Base-by-base conservation (phyloP, 345 rosid genomes). In the Hypericum perforatum region DNA sequence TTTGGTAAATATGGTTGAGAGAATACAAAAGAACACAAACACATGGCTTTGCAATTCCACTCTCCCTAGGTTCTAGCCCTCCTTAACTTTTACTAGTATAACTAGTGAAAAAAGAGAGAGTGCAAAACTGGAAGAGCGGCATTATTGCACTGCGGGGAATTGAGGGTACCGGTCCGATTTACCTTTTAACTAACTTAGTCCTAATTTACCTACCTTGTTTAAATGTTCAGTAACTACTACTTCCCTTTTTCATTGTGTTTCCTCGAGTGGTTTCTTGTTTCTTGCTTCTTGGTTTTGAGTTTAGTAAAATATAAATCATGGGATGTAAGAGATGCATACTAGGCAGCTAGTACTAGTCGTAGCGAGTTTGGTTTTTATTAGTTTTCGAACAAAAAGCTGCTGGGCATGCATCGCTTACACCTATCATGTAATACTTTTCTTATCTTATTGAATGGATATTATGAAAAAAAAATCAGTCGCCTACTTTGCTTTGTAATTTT, bases 151-250 rank as follows among this genome's bases (percentile, higher is more conserved):
- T 53, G 87, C 80, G 85, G 92, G 92, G 92, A 84, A 84, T 84
- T 73, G 92, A 84, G 92, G 92, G 83, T 78, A 67, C 63, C 92
- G 92, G 92, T 84, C 92, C 92, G 87, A 84, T 62, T 74, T 66
- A 57, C 58, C 62, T 22, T 22, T 22, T 22, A 22, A 22, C 32
- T 22, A 22, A 52, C 43, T 45, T 53, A 41, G 43, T 40, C 49
- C 45, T 15, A 10, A 1, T 15, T 9, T 37, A 45, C 12, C 66
- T 64, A n/a, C 53, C 57, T 16, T 60, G 57, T 64, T 72, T 69
- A 63, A 65, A n/a, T 38, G 51, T 36, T 37, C 39, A 14, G 56
- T 50, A 44, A 1, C 32, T 22, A 1, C 66, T 46, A 45, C 41
- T 63, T 36, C 39, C 9, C 37, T 48, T 37, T 56, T 43, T 59